A percentile compares a stretch with the other conserved stretches of the same genome.
Evolutionary conservation across 2,329 filamentous ascomycete species (phyloP).

Genomic region (Diplodia mutila): DNA sequence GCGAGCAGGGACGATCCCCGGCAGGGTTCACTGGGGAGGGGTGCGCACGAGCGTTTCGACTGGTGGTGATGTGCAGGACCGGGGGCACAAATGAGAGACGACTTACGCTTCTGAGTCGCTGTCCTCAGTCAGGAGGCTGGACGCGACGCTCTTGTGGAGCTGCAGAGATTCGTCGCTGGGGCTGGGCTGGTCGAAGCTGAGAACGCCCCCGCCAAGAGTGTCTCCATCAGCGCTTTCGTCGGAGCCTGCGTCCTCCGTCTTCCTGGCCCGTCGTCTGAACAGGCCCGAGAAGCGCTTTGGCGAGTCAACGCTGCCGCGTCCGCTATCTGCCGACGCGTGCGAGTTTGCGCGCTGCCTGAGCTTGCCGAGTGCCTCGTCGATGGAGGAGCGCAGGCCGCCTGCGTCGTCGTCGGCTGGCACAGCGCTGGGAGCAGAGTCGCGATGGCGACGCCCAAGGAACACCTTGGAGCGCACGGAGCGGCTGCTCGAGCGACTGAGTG

Average conservation of each 20-base stretch:
- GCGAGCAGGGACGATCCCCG: constrained; percentile 24
- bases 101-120: constrained; percentile 56
- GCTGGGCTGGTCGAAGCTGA: constrained; percentile 16
- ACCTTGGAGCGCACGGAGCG: constrained; percentile 33
- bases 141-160: constrained; percentile 49
- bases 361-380: constrained; percentile 47
- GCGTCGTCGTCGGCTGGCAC: constrained; percentile 31
- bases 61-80: constrained; percentile 12
- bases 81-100: constrained; percentile 17
- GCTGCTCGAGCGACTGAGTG: constrained; percentile 24
- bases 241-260: constrained; percentile 28
- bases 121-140: constrained; percentile 56
- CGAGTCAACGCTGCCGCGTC: constrained; percentile 45
- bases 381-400: constrained; percentile 33
- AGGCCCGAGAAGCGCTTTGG: constrained; percentile 51
- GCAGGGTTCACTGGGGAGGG: constrained; percentile 7
- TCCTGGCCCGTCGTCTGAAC: constrained; percentile 43
- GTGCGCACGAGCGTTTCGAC: constrained; percentile 10
- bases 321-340: constrained; percentile 44
- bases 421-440: constrained; percentile 34
- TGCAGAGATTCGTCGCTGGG: constrained; percentile 48
- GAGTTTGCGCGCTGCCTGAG: constrained; percentile 39
- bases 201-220: constrained; percentile 1
- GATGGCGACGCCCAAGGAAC: constrained; percentile 32
- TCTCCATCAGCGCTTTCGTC: constrained; percentile 14